Percentiles rank a stretch among this genome's conserved stretches.
These are phyloP conservation scores for Teunomyces funiuensis DNA, from an alignment of 805 yeast genomes.

Conservation along the genomic window DNA sequence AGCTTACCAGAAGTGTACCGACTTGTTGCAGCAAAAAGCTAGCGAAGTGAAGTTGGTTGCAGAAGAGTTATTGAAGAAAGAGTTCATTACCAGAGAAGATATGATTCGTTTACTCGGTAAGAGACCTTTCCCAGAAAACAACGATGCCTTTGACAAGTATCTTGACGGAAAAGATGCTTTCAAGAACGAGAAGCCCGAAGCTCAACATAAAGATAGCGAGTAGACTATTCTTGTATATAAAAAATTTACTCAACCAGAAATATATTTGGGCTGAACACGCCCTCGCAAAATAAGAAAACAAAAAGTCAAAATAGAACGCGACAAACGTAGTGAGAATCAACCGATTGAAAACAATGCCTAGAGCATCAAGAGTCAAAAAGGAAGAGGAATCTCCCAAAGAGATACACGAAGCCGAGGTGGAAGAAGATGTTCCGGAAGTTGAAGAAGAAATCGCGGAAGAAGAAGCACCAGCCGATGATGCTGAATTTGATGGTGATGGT, in stretches of 20 bases:
- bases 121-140: constrained; percentile 87
- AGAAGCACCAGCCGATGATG: constrained; percentile 8
- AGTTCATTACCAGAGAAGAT: constrained; percentile 90
- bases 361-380: constrained; percentile 7
- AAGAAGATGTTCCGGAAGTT: constrained; percentile 2
- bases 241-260: not conserved
- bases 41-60: constrained; percentile 83
- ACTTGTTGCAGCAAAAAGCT: constrained; percentile 67
- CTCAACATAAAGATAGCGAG: constrained; percentile 27
- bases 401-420: constrained; percentile 7
- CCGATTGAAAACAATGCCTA: constrained; percentile 4
- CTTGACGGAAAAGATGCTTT: constrained; percentile 48
- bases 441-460: constrained; percentile 2
- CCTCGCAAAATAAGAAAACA: not conserved
- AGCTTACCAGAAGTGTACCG: constrained; percentile 69
- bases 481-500: constrained; percentile 8
- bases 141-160: constrained; percentile 87
- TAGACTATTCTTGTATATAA: constrained; percentile 9
- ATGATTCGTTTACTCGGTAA: constrained; percentile 87
- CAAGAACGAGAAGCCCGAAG: constrained; percentile 30
- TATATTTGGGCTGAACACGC: not conserved
- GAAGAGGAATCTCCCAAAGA: constrained; percentile 1
- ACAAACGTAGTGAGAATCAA: not conserved
- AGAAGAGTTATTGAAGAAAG: constrained; percentile 79
- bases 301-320: not conserved